Percentiles rank a stretch among this genome's conserved stretches.
Evolutionary conservation across 2,329 filamentous ascomycete species (phyloP).

Genomic region (Septoria petroselini): DNA sequence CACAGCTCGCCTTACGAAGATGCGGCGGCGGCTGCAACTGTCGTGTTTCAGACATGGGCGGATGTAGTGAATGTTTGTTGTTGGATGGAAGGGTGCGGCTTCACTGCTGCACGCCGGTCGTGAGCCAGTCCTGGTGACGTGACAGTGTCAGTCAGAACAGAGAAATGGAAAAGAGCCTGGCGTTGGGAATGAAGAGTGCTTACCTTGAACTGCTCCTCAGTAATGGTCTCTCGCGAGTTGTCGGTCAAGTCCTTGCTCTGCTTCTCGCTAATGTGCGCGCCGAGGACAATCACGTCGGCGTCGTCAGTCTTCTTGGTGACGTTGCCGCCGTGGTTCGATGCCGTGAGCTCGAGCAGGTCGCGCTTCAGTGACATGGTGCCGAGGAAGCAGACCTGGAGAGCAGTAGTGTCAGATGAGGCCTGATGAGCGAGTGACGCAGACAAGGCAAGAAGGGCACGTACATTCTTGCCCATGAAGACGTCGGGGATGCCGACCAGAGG

Average conservation of each 20-base stretch:
- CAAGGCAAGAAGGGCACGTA: no score
- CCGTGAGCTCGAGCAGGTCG: slow-evolving; percentile 1
- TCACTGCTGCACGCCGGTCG: slow-evolving; percentile 1
- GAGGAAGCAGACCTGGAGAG: slow-evolving; percentile 6
- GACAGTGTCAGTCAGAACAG: neutral
- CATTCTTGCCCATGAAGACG: slow-evolving; percentile 8
- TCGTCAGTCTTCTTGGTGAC: slow-evolving; percentile 15
- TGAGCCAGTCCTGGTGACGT: slow-evolving; percentile 6
- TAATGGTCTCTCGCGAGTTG: slow-evolving; percentile 18
- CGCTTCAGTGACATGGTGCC: slow-evolving; percentile 9
- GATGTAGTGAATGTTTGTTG: neutral
- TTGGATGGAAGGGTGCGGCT: neutral
- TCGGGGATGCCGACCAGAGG: slow-evolving; percentile 1
- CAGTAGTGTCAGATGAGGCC: neutral
- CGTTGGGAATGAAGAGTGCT: neutral
- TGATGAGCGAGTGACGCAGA: neutral
- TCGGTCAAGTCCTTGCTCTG: slow-evolving; percentile 25
- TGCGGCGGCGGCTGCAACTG: neutral
- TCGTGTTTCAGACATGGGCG: neutral
- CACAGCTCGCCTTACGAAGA: slow-evolving; percentile 1
- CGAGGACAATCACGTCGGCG: slow-evolving; percentile 19
- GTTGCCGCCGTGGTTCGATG: slow-evolving; percentile 6
- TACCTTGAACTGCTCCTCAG: slow-evolving; percentile 22
- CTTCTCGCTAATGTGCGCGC: slow-evolving; percentile 19
- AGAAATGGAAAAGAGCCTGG: neutral